phyloP scores from a whole-genome alignment of 257 asterid species.

The Solanum rostratum region DNA sequence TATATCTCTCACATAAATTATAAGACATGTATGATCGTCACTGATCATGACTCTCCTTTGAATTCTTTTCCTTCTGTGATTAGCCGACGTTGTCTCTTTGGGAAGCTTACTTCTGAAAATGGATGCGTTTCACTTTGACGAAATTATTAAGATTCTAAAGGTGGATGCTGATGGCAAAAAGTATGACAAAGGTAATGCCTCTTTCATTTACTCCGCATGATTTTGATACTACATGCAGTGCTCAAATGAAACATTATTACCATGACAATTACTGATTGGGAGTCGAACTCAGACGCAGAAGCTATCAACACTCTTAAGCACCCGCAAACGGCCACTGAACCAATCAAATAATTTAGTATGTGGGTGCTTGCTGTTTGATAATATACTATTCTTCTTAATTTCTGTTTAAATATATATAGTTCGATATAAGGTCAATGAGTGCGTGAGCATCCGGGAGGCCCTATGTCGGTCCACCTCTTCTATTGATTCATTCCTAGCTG shows the following conservation, averaged over 20 bases:
- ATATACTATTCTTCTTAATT: too few species aligned
- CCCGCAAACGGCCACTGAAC: too few species aligned
- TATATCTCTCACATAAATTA: neutral
- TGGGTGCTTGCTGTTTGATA: too few species aligned
- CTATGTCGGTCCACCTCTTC: too few species aligned
- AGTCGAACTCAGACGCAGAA: too few species aligned
- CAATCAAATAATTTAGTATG: too few species aligned
- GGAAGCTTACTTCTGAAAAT: conserved; percentile 12
- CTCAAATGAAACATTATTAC: neutral
- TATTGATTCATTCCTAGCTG: too few species aligned
- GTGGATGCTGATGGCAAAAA: conserved; percentile 40
- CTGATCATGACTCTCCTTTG: neutral
- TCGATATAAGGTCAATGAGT: too few species aligned
- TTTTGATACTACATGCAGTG: neutral
- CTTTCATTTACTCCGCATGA: neutral
- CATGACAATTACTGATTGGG: neutral
- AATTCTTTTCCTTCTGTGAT: neutral
- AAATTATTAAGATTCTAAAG: conserved; percentile 32
- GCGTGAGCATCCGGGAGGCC: too few species aligned
- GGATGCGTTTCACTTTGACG: conserved; percentile 49
- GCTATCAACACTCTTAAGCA: too few species aligned
- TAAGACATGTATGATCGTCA: neutral
- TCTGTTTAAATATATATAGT: too few species aligned
- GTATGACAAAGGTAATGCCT: conserved; percentile 54
- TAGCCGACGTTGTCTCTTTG: neutral